Evolutionary conservation across 345 rosid species (phyloP), one percentile per base, ranked within the genome.

Genomic region (Citrus cavaleriei): DNA sequence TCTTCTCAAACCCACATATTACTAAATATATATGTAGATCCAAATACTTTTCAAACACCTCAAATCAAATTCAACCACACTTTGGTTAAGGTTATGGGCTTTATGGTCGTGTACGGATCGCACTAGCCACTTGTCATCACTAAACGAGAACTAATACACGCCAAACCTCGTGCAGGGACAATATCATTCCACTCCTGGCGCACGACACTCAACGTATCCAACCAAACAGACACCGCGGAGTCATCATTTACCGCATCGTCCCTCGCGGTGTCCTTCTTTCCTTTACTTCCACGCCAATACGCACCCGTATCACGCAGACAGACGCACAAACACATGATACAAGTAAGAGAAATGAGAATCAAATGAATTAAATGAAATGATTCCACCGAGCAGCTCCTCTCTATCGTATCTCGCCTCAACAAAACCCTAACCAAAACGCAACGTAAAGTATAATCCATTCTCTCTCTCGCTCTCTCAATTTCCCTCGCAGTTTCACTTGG

Each of bases 361-460:
- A 3, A 12, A 13, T 60, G 13, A n/a, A 76, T 57, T 37, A 28
- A 60, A n/a, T 37, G 54, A 35, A 57, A 25, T 38, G 27, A 68
- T 24, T 30, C 16, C 62, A 77, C 73, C 30, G 32, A 5, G 42
- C 55, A 13, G n/a, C 35, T 13, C 58, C 25, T 46, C 32, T 18
- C 12, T 42, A 7, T 10, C 67, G 27, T n/a, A 51, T 66, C 54
- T 54, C 63, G 30, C 51, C 25, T 25, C 34, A 42, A 10, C 37
- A 25, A 66, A 76, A 67, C 79, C 79, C 66, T 66, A 66, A 38
- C 59, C 38, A 22, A 32, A 42, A 75, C 71, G 8, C 51, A 67
- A 57, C 55, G 38, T 70, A 27, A 7, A 35, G 6, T 10, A 28
- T 30, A 40, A 7, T 62, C 12, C 4, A 6, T 10, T 65, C 61